Conservation (phyloP, 345 rosid species). For the Heritiera fomes region DNA sequence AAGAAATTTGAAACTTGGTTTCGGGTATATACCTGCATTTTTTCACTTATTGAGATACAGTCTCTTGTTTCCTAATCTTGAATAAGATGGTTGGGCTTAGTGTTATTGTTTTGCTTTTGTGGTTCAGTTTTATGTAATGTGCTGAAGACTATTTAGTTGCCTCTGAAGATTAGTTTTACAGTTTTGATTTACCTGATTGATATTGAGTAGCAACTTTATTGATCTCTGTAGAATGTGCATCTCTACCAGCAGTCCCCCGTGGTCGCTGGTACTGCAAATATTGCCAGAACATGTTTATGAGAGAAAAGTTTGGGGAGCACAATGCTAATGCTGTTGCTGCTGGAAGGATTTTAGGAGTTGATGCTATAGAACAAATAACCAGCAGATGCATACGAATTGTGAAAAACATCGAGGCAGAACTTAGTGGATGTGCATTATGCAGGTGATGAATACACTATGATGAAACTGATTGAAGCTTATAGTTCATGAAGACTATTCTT, state of each 20-base stretch:
- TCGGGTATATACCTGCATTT: not conserved
- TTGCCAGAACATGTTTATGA: slow-evolving; percentile 67
- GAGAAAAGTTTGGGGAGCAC: slow-evolving; percentile 58
- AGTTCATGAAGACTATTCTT: not conserved
- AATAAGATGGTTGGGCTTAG: slow-evolving; percentile 7
- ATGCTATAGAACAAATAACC: slow-evolving; percentile 75
- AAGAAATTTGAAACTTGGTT: slow-evolving; percentile 1
- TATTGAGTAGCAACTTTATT: slow-evolving; percentile 26
- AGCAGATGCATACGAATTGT: slow-evolving; percentile 92
- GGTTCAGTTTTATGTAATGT: slow-evolving; percentile 1
- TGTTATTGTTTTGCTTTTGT: not conserved
- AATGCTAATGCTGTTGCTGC: slow-evolving; percentile 77
- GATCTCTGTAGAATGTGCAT: slow-evolving; percentile 70
- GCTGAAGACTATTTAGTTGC: not conserved
- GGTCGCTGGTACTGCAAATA: slow-evolving; percentile 93
- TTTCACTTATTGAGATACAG: not conserved
- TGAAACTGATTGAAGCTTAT: slow-evolving; percentile 18
- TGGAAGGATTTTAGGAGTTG: slow-evolving; percentile 80
- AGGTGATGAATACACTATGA: slow-evolving; percentile 47
- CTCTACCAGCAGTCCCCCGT: slow-evolving; percentile 63
- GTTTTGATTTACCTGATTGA: slow-evolving; percentile 4
- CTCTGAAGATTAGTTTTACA: slow-evolving; percentile 6
- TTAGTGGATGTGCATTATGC: slow-evolving; percentile 90
- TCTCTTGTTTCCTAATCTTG: not conserved
- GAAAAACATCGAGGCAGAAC: slow-evolving; percentile 66